Evolutionary conservation across 2,329 filamentous ascomycete genomes (phyloP).

Genomic region (Diaporthe sp.): DNA sequence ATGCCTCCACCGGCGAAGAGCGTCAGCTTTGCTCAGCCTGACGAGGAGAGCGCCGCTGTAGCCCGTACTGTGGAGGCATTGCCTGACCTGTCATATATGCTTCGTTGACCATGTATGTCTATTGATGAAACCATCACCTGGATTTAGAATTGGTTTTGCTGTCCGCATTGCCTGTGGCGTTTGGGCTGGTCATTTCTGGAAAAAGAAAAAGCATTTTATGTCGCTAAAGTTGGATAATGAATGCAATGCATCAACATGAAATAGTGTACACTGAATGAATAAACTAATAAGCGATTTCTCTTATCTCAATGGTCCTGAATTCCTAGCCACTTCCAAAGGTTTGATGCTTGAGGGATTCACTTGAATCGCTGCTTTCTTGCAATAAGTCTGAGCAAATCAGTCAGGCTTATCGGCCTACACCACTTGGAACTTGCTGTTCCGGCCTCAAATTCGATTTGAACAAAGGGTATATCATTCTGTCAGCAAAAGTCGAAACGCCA

Average conservation of each 20-base stretch:
- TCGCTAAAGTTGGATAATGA: conserved; percentile 18
- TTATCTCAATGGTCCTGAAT: too few species aligned
- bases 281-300: conserved; percentile 2
- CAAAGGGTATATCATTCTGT: conserved; percentile 7
- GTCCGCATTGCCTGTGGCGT: conserved; percentile 40
- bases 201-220: not conserved
- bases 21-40: conserved; percentile 32
- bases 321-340: not conserved
- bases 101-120: conserved; percentile 45
- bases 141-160: conserved; percentile 6
- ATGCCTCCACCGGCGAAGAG: not conserved
- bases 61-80: conserved; percentile 46
- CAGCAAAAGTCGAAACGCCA: not conserved
- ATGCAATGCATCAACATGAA: conserved; percentile 31
- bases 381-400: not conserved
- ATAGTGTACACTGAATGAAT: conserved; percentile 22
- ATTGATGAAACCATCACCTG: not conserved
- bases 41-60: conserved; percentile 41
- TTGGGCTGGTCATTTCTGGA: conserved; percentile 13
- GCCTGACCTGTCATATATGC: conserved; percentile 54
- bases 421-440: not conserved
- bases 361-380: not conserved
- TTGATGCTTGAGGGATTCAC: not conserved
- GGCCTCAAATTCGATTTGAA: not conserved
- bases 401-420: not conserved